Evolutionary conservation across 106 monocot genomes (phyloP).

Genomic region (Apostasia ramifera): DNA sequence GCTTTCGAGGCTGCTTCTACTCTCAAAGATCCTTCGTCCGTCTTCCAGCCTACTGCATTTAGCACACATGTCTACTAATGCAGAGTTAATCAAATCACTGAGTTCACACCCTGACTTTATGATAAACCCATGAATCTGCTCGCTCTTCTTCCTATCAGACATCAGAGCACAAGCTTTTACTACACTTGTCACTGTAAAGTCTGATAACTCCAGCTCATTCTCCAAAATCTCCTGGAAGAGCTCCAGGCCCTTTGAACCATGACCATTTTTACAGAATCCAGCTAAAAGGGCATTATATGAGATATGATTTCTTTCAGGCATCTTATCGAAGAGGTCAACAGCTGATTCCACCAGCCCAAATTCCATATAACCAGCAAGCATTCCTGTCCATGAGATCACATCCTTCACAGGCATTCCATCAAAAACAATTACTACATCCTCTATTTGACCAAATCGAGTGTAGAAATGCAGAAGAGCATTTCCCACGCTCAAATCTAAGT

Average conservation of each 20-base stretch:
- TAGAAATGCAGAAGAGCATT: slow-evolving; percentile 81
- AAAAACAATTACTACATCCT: slow-evolving; percentile 54
- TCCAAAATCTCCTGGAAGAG: slow-evolving; percentile 55
- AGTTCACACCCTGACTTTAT: slow-evolving; percentile 48
- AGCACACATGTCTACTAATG: slow-evolving; percentile 71
- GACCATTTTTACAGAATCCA: slow-evolving; percentile 65
- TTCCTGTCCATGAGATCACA: slow-evolving; percentile 64
- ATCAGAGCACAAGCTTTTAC: slow-evolving; percentile 44
- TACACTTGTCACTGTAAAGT: slow-evolving; percentile 47
- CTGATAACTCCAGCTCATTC: slow-evolving; percentile 46
- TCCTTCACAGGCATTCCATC: slow-evolving; percentile 58
- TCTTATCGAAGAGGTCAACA: slow-evolving; percentile 40
- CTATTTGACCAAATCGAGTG: slow-evolving; percentile 35
- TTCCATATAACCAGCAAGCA: slow-evolving; percentile 71
- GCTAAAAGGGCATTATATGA: slow-evolving; percentile 68
- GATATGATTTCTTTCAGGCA: slow-evolving; percentile 60
- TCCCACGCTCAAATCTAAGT: slow-evolving; percentile 54
- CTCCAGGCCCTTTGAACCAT: slow-evolving; percentile 36
- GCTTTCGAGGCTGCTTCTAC: slow-evolving; percentile 23
- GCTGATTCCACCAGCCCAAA: slow-evolving; percentile 62
- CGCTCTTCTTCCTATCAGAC: slow-evolving; percentile 30
- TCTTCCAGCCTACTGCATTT: slow-evolving; percentile 63
- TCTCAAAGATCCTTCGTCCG: slow-evolving; percentile 46
- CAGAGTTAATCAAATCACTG: slow-evolving; percentile 47
- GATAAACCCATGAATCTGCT: slow-evolving; percentile 77